A percentile compares a stretch with the other conserved stretches of the same genome.
phyloP scores from a whole-genome alignment of 2,329 filamentous ascomycete genomes.

The Hypoxylon sp. region DNA sequence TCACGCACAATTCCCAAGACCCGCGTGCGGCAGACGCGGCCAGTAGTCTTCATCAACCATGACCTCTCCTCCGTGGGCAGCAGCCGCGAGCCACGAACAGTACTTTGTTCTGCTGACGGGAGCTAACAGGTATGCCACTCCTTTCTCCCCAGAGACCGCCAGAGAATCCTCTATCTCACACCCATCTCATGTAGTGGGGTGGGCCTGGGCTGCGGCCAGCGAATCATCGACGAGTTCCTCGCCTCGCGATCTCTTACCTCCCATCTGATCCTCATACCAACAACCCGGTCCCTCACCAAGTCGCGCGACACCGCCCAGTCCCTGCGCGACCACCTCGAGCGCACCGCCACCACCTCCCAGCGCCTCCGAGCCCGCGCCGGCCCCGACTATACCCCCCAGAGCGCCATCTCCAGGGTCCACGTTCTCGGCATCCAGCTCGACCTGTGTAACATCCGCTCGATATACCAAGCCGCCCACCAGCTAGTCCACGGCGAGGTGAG shows the following conservation, averaged over 20 bases:
- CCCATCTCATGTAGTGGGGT: conserved; percentile 70
- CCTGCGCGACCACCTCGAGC: conserved; percentile 69
- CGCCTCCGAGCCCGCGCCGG: conserved; percentile 51
- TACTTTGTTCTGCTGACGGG: conserved; percentile 46
- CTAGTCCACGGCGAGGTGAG: conserved; percentile 55
- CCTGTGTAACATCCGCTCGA: conserved; percentile 63
- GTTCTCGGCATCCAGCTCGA: conserved; percentile 66
- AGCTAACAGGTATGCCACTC: conserved; percentile 44
- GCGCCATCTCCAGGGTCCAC: conserved; percentile 61
- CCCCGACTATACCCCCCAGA: conserved; percentile 50
- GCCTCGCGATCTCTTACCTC: conserved; percentile 69
- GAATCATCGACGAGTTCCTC: conserved; percentile 90
- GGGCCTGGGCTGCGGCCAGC: conserved; percentile 82
- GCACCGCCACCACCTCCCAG: conserved; percentile 52
- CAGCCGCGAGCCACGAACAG: conserved; percentile 44
- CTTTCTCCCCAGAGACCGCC: background rate
- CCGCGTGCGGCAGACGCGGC: background rate
- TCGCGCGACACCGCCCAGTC: conserved; percentile 73
- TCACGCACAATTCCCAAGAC: no score
- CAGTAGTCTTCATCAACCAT: conserved; percentile 20
- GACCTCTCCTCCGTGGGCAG: conserved; percentile 45
- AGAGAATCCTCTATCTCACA: conserved; percentile 18
- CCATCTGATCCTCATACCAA: conserved; percentile 81
- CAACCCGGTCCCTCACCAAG: conserved; percentile 79
- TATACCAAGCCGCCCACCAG: conserved; percentile 58